Conservation (phyloP, 2,329 filamentous ascomycete genomes). For the Arthrobotrys entomopaga region DNA sequence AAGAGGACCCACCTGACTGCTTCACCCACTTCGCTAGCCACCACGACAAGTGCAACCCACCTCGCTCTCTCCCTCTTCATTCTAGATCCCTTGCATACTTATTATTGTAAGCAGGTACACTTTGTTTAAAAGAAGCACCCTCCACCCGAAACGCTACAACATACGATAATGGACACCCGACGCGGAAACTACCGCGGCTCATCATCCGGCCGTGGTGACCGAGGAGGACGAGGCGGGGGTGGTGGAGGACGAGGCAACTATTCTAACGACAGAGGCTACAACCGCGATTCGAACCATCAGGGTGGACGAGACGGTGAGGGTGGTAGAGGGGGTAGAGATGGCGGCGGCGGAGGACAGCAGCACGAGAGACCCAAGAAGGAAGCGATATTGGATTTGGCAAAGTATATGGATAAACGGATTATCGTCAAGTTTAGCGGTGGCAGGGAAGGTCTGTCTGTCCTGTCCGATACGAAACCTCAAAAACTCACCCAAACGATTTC, state of each 20-base stretch:
- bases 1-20: background rate
- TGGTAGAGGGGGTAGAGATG: conserved; percentile 63
- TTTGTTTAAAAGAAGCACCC: conserved; percentile 28
- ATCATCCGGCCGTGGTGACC: conserved; percentile 33
- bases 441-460: conserved; percentile 74
- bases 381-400: conserved; percentile 92
- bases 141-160: conserved; percentile 15
- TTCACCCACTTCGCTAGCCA: background rate
- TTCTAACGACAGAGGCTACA: conserved; percentile 61
- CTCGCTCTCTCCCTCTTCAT: conserved; percentile 4
- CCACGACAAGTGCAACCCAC: background rate
- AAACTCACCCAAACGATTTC: background rate
- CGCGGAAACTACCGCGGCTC: conserved; percentile 54
- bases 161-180: conserved; percentile 55
- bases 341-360: conserved; percentile 65
- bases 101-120: conserved; percentile 37
- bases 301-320: conserved; percentile 64
- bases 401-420: conserved; percentile 97
- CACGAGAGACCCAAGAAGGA: conserved; percentile 93
- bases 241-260: conserved; percentile 62
- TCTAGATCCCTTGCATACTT: conserved; percentile 7
- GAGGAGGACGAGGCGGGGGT: conserved; percentile 62
- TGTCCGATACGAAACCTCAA: background rate
- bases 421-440: conserved; percentile 97
- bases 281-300: conserved; percentile 63